Conservation (phyloP, 2,329 filamentous ascomycete genomes). For the Stemphylium lycopersici region DNA sequence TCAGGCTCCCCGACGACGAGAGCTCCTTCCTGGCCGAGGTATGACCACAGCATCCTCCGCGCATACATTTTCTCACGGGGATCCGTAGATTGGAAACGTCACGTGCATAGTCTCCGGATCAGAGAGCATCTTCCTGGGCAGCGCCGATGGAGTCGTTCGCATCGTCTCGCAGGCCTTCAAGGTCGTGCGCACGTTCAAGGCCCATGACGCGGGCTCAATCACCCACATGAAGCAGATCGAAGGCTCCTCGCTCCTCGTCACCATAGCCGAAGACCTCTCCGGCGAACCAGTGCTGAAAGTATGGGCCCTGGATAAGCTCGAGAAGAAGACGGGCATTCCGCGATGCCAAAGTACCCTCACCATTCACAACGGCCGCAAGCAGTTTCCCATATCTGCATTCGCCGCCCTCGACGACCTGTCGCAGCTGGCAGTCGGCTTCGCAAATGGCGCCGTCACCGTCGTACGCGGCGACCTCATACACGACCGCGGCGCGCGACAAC, state of each 20-base stretch:
- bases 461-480: conserved; percentile 94
- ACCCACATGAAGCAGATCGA: conserved; percentile 93
- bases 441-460: conserved; percentile 91
- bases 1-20: conserved; percentile 80
- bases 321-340: conserved; percentile 91
- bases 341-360: conserved; percentile 84
- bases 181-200: conserved; percentile 82
- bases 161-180: conserved; percentile 90
- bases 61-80: conserved; percentile 32
- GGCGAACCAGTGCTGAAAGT: conserved; percentile 90
- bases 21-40: conserved; percentile 79
- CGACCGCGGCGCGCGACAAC: conserved; percentile 90
- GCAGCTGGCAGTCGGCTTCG: conserved; percentile 94
- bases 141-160: conserved; percentile 81
- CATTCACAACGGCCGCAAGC: conserved; percentile 88
- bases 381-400: conserved; percentile 94
- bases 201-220: conserved; percentile 79
- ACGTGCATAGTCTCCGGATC: conserved; percentile 85
- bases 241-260: conserved; percentile 84
- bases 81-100: conserved; percentile 65
- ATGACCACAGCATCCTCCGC: conserved; percentile 48
- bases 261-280: conserved; percentile 84
- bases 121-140: conserved; percentile 87
- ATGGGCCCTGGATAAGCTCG: conserved; percentile 93
- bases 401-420: conserved; percentile 85